phyloP scores from a whole-genome alignment of 2,329 filamentous ascomycete genomes.

The Onygenales sp. region DNA sequence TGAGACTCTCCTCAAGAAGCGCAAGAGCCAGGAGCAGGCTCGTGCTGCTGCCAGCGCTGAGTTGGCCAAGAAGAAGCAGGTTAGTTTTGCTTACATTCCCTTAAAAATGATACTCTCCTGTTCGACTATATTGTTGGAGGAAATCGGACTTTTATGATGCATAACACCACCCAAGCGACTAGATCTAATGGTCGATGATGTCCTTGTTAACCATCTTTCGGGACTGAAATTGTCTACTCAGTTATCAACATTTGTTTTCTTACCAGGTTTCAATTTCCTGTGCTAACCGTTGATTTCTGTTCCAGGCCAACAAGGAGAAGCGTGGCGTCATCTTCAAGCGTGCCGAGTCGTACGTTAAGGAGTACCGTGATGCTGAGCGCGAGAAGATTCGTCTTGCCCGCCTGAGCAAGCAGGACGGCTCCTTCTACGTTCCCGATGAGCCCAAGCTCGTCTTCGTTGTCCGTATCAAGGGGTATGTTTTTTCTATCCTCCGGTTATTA shows the following conservation, averaged over 20 bases:
- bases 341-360: slow-evolving; percentile 98
- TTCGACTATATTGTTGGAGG: slow-evolving; percentile 11
- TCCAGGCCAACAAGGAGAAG: slow-evolving; percentile 96
- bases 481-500: neutral
- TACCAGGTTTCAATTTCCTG: slow-evolving; percentile 6
- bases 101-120: slow-evolving; percentile 4
- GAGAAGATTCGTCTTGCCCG: slow-evolving; percentile 94
- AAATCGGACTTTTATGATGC: slow-evolving; percentile 60
- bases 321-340: slow-evolving; percentile 98
- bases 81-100: slow-evolving; percentile 42
- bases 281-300: slow-evolving; percentile 19
- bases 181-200: slow-evolving; percentile 90
- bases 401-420: slow-evolving; percentile 81
- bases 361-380: slow-evolving; percentile 96
- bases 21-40: slow-evolving; percentile 99
- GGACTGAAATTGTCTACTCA: slow-evolving; percentile 59
- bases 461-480: slow-evolving; percentile 86
- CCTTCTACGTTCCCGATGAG: slow-evolving; percentile 90
- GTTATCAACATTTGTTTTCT: slow-evolving; percentile 16
- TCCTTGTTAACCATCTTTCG: slow-evolving; percentile 48
- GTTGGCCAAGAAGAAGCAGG: slow-evolving; percentile 80
- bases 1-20: slow-evolving; percentile 99
- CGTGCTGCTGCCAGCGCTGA: slow-evolving; percentile 77
- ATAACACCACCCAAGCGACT: slow-evolving; percentile 77
- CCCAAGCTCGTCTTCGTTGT: slow-evolving; percentile 94